phyloP scores from a whole-genome alignment of 192 early-diverging fungal genomes.

The Dispira simplex region DNA sequence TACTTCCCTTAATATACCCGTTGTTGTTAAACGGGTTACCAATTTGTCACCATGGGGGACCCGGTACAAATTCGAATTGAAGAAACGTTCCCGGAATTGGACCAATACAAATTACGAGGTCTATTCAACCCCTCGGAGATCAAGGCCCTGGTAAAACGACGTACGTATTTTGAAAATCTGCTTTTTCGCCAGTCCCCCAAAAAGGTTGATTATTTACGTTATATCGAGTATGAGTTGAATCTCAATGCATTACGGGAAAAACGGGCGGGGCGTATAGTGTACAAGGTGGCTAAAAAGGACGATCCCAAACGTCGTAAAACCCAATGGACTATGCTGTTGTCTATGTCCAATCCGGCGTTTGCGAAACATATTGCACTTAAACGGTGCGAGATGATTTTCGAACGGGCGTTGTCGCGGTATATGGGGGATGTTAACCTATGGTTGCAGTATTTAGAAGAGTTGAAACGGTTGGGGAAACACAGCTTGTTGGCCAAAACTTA shows the following conservation, averaged over 20 bases:
- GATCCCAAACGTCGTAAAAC: conserved; percentile 3
- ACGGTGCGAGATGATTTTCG: conserved; percentile 68
- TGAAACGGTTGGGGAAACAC: conserved; percentile 15
- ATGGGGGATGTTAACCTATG: conserved; percentile 65
- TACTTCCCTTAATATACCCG: too few relatives aligned
- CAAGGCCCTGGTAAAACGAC: conserved; percentile 70
- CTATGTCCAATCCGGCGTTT: background rate
- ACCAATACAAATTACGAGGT: conserved; percentile 13
- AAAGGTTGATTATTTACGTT: conserved; percentile 74
- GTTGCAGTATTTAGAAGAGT: conserved; percentile 83
- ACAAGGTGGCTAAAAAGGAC: conserved; percentile 9
- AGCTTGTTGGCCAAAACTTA: conserved; percentile 52
- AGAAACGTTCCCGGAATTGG: too few relatives aligned
- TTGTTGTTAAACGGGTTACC: too few relatives aligned
- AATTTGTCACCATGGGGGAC: too few relatives aligned
- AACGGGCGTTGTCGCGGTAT: conserved; percentile 62
- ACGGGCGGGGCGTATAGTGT: conserved; percentile 48
- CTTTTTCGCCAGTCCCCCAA: conserved; percentile 20
- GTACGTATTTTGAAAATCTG: conserved; percentile 60
- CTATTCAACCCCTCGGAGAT: conserved; percentile 78
- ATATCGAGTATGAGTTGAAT: conserved; percentile 93
- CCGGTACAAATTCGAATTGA: too few relatives aligned
- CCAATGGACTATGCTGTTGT: conserved; percentile 10
- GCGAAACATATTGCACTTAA: background rate
- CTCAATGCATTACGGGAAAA: conserved; percentile 68